Conservation (phyloP, 2,329 filamentous ascomycete genomes). For the Aspergillus udagawae region DNA sequence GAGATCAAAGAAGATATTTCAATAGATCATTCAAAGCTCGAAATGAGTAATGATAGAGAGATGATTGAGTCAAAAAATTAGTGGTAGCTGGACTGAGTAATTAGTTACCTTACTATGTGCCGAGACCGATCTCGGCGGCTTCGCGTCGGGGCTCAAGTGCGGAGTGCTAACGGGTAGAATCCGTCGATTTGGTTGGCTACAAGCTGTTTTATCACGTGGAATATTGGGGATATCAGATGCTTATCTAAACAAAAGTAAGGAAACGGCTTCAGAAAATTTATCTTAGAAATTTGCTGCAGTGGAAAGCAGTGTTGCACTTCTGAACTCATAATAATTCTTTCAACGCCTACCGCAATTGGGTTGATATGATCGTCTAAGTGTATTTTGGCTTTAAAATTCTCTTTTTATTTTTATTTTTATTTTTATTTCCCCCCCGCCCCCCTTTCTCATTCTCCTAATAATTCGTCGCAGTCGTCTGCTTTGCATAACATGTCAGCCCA, state of each 20-base stretch:
- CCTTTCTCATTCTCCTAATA: not conserved
- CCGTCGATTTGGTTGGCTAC: not conserved
- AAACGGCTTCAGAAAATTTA: not conserved
- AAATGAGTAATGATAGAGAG: not conserved
- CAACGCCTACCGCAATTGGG: not conserved
- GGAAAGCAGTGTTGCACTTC: not conserved
- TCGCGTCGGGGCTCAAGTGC: not conserved
- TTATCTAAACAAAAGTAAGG: slow-evolving; percentile 6
- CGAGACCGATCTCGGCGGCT: slow-evolving; percentile 15
- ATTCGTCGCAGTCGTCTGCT: not conserved
- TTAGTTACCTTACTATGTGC: not conserved
- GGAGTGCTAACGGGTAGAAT: not conserved
- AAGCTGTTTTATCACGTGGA: slow-evolving; percentile 7
- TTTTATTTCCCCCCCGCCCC: no score
- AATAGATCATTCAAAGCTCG: not conserved
- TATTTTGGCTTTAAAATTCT: not conserved
- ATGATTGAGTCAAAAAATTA: not conserved
- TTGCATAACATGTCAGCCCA: slow-evolving; percentile 29
- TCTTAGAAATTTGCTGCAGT: not conserved
- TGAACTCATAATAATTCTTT: not conserved
- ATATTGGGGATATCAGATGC: not conserved
- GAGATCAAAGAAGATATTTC: not conserved
- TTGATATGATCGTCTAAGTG: not conserved
- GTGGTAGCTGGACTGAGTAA: not conserved
- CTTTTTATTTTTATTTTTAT: not conserved